These are phyloP conservation scores for Panaeolus papilionaceus DNA, from an alignment of 768 basidiomycete species.

Conservation along the genomic window DNA sequence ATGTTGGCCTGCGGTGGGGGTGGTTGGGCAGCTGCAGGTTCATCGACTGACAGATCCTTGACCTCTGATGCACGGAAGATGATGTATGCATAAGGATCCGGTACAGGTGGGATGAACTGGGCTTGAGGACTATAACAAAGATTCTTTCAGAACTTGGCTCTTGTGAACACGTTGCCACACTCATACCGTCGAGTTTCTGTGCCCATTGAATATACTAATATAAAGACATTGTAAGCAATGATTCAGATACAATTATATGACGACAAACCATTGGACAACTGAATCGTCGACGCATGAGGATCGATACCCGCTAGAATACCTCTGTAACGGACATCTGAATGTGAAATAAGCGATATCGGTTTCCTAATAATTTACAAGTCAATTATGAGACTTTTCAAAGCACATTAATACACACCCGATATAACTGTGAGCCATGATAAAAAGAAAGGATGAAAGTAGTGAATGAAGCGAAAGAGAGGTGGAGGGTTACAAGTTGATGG, in stretches of 20 bases:
- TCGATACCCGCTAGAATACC: constrained; percentile 90
- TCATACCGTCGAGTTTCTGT: constrained; percentile 83
- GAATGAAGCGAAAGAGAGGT: constrained; percentile 9
- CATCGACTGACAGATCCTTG: constrained; percentile 88
- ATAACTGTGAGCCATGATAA: constrained; percentile 72
- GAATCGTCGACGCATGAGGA: constrained; percentile 84
- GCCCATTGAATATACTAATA: constrained; percentile 83
- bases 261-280: constrained; percentile 79
- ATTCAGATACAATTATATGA: constrained; percentile 15
- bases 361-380: constrained; percentile 54
- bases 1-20: constrained; percentile 63
- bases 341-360: constrained; percentile 89
- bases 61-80: constrained; percentile 92
- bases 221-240: background rate
- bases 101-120: constrained; percentile 84
- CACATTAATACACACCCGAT: constrained; percentile 59
- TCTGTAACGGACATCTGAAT: constrained; percentile 90
- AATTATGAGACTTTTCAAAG: constrained; percentile 9
- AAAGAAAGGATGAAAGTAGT: constrained; percentile 5
- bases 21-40: constrained; percentile 58
- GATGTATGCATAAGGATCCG: constrained; percentile 87
- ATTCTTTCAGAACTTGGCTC: constrained; percentile 18
- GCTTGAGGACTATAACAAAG: constrained; percentile 58
- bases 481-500: constrained; percentile 6
- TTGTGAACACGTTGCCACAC: background rate